These are phyloP conservation scores for Eimeria sp. DNA, from an alignment of 169 alveolate genomes.

Conservation along the genomic window DNA sequence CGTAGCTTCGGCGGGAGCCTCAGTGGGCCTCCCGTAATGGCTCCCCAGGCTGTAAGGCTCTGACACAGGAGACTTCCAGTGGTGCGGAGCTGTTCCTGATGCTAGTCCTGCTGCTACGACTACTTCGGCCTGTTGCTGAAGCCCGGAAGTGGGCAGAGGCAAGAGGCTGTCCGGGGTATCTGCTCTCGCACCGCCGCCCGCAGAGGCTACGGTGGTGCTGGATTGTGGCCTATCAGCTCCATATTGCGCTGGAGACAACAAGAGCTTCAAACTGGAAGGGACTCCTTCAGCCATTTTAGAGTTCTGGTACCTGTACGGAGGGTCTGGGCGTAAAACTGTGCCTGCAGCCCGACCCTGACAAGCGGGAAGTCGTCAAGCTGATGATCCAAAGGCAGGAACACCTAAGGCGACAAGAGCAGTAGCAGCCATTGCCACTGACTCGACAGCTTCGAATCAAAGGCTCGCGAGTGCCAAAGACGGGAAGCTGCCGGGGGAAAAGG, in stretches of 20 bases:
- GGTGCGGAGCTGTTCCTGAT: neutral
- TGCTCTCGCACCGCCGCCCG: slow-evolving; percentile 6
- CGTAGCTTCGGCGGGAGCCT: neutral
- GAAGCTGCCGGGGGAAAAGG: neutral
- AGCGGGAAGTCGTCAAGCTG: neutral
- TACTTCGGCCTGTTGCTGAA: neutral
- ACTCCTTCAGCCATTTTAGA: slow-evolving; percentile 19
- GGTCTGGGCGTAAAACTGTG: neutral
- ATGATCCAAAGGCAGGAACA: neutral
- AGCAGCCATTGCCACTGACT: neutral
- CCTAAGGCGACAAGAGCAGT: neutral
- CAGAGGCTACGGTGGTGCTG: slow-evolving; percentile 59
- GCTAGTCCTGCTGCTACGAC: slow-evolving; percentile 1
- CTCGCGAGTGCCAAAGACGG: neutral
- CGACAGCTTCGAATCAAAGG: neutral
- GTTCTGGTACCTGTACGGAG: neutral
- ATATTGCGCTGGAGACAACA: neutral
- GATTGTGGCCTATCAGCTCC: neutral
- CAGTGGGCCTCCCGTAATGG: neutral
- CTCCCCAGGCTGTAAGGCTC: neutral
- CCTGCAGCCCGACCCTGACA: slow-evolving; percentile 30
- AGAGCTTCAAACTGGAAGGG: neutral
- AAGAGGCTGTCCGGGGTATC: slow-evolving; percentile 37
- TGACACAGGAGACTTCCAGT: neutral
- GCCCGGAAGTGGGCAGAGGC: neutral